Base-by-base conservation (phyloP, 2,329 filamentous ascomycete genomes). In the Neurospora crassa region DNA sequence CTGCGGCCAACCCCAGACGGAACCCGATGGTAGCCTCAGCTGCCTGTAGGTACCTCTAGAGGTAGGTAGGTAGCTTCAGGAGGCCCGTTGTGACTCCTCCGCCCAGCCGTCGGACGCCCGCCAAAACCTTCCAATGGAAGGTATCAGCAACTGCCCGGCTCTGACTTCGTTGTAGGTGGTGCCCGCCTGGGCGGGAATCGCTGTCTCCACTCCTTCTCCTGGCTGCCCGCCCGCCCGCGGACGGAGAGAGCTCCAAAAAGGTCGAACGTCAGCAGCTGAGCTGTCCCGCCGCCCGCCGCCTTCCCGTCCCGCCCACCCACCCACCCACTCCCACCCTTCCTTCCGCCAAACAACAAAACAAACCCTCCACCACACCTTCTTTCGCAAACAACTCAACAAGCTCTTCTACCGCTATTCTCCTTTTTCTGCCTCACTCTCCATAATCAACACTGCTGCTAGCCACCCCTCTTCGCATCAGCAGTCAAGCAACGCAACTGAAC, bases 1-100 rank as follows among this genome's bases (percentile, higher is more conserved):
- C 68, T 68, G 72, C 69, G 72, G 70, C 72, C 73, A 74, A 75
- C 73, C 69, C 16, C 47, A 67, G 29, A 69, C 37, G 34, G 34
- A 7, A 37, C 34, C 70, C 34, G 34, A 59, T 37, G 41, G 63
- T 45, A 59, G 29, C 29, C 29, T 29, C 29, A 29, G 29, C 4
- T 29, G 34, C 34, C 34, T 37, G 34, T 37, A 37, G 34, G 42
- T n/a, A 59, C 34, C 34, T 37, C n/a, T n/a, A 7, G 3, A 34
- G 34, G 42, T n/a, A 59, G 24, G n/a, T n/a, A n/a, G 24, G 24
- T 24, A 24, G 24, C 11, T 59, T 59, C 47, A 59, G 47, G 47
- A 59, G 47, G 47, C 47, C 53, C 53, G 24, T 29, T 18, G 53
- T 34, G 47, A 59, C 47, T 34, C 53, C 53, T 63, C 24, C 24